Evolutionary conservation across 176 grass and related monocot species (phyloP).

Genomic region (Avena insularis): DNA sequence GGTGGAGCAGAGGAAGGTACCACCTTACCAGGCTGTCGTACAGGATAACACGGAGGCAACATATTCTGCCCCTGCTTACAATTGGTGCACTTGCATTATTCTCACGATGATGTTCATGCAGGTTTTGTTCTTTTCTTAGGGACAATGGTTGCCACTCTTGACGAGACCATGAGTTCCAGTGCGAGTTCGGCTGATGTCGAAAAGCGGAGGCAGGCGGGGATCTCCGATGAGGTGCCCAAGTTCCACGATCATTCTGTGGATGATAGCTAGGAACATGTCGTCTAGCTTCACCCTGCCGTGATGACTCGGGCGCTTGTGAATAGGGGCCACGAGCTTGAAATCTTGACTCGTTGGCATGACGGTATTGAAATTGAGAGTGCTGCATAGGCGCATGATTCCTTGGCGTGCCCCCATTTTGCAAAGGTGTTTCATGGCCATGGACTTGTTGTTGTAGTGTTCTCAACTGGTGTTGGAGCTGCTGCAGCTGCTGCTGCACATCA

Average conservation of each 20-base stretch:
- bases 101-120: neutral
- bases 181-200: neutral
- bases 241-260: neutral
- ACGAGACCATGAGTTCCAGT: neutral
- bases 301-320: neutral
- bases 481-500: neutral
- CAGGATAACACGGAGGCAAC: neutral
- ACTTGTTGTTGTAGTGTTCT: neutral
- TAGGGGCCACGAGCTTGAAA: accelerated
- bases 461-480: slow-evolving; percentile 2
- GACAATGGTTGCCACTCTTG: neutral
- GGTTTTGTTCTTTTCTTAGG: neutral
- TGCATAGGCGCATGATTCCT: neutral
- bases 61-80: too few relatives aligned
- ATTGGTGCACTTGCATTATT: neutral
- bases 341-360: accelerated
- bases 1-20: neutral
- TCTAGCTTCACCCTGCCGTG: neutral
- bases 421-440: neutral
- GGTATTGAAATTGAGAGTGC: neutral
- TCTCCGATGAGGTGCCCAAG: neutral
- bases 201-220: neutral
- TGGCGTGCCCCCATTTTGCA: neutral
- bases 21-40: neutral
- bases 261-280: neutral